These are phyloP conservation scores for Striga hermonthica DNA, from an alignment of 305 asterid species.

Conservation along the genomic window DNA sequence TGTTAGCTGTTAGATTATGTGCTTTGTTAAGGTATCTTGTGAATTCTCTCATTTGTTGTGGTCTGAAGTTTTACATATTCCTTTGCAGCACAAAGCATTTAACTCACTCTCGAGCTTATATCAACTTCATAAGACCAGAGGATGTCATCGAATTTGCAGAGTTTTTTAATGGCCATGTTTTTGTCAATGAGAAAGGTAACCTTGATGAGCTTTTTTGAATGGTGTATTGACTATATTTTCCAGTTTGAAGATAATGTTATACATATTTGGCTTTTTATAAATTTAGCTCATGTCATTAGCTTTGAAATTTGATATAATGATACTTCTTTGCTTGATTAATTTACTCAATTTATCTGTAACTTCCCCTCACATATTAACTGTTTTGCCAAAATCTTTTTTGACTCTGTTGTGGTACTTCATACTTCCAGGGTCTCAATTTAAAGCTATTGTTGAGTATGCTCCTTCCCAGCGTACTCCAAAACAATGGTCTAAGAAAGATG, in stretches of 20 bases:
- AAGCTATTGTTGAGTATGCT: constrained; percentile 74
- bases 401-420: constrained; percentile 13
- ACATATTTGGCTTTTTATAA: constrained; percentile 19
- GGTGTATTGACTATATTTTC: constrained; percentile 18
- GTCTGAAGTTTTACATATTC: constrained; percentile 16
- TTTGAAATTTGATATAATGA: background rate
- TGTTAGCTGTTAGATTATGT: constrained; percentile 9
- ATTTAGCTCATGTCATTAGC: constrained; percentile 6
- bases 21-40: constrained; percentile 4
- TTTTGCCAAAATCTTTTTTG: constrained; percentile 3
- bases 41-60: background rate
- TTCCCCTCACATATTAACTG: constrained; percentile 6
- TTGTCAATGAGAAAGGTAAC: constrained; percentile 82
- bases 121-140: constrained; percentile 56
- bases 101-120: constrained; percentile 57
- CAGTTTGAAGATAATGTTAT: background rate
- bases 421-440: constrained; percentile 64
- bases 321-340: constrained; percentile 2
- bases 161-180: constrained; percentile 71
- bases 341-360: background rate
- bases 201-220: constrained; percentile 16
- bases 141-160: constrained; percentile 82
- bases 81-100: constrained; percentile 67
- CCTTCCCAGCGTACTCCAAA: constrained; percentile 83
- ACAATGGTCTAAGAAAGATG: constrained; percentile 76